Evolutionary conservation across 495 filamentous ascomycete species (phyloP), one percentile per base, ranked within the genome.

Genomic region (Physcia stellaris): DNA sequence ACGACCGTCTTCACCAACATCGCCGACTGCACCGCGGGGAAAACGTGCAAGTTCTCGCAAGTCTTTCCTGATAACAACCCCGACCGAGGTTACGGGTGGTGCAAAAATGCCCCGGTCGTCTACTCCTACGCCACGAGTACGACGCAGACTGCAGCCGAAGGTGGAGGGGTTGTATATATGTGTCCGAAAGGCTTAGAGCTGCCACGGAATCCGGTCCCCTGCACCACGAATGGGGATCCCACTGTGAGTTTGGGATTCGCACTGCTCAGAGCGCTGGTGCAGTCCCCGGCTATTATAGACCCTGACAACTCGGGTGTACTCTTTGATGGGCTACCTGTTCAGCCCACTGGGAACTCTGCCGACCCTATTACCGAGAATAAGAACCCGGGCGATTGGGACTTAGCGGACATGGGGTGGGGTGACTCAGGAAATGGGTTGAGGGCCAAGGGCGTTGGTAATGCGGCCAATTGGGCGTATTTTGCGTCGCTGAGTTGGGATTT

Each of bases 401-500:
- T 37, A 6, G 13, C 3, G 12, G 20, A 37, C 9, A 4, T 37
- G 3, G 35, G 22, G 3, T 37, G 5, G 9, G 22, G 20, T 7
- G 22, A 16, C 2, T 16, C 13, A 4, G 35, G 20, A 3, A 21
- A 35, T 18, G 35, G 22, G 35, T 13, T 26, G 20, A 27, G 10
- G 35, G 20, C 11, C 6, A 37, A 11, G 21, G 22, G 35, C 3
- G 6, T 37, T 21, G 35, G 22, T 12, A 37, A 37, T 26, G 35
- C 35, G 35, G 16, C 24, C 22, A 37, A 37, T 15, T 37, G 28
- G 9, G 35, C 21, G 6, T n/a, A 18, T n/a, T 37, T 37, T n/a
- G 35, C 35, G 17, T 26, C 13, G 12, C 28, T 21, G 35, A 37
- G 35, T 18, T 37, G 35, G 35, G 35, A 37, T 37, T 15, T 37